Conservation (phyloP, 768 basidiomycete species). For the Gymnopilus dilepis region DNA sequence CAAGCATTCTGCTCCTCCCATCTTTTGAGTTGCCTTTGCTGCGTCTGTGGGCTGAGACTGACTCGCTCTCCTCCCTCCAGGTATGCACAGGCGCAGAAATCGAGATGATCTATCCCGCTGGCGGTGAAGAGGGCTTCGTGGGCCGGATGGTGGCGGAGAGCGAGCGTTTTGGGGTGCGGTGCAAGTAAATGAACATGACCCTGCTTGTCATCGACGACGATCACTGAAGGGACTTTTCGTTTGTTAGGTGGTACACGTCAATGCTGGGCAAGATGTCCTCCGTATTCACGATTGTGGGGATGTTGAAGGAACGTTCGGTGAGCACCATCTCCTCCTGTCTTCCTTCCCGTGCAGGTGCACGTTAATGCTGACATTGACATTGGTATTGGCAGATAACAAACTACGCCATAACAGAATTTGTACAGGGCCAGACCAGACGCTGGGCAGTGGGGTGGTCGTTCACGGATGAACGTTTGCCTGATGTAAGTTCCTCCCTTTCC, state of each 20-base stretch:
- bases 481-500: constrained; percentile 56
- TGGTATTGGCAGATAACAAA: constrained; percentile 76
- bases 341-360: background rate
- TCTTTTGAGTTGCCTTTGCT: too few species aligned
- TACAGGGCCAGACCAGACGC: constrained; percentile 88
- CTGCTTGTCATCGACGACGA: too few species aligned
- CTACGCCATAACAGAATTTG: constrained; percentile 83
- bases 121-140: constrained; percentile 87
- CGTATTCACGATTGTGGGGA: constrained; percentile 60
- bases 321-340: constrained; percentile 1
- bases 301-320: constrained; percentile 49
- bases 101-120: constrained; percentile 85
- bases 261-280: constrained; percentile 90
- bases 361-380: background rate
- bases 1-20: too few species aligned
- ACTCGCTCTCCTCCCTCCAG: constrained; percentile 39
- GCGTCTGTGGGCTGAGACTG: too few species aligned
- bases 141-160: constrained; percentile 80
- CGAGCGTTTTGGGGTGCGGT: constrained; percentile 47
- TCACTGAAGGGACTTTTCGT: too few species aligned
- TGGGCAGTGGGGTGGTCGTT: constrained; percentile 95
- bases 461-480: constrained; percentile 64
- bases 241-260: constrained; percentile 86
- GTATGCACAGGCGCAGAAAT: constrained; percentile 84
- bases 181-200: constrained; percentile 52